Conservation (phyloP, 345 rosid species). For the Ailanthus altissimus region DNA sequence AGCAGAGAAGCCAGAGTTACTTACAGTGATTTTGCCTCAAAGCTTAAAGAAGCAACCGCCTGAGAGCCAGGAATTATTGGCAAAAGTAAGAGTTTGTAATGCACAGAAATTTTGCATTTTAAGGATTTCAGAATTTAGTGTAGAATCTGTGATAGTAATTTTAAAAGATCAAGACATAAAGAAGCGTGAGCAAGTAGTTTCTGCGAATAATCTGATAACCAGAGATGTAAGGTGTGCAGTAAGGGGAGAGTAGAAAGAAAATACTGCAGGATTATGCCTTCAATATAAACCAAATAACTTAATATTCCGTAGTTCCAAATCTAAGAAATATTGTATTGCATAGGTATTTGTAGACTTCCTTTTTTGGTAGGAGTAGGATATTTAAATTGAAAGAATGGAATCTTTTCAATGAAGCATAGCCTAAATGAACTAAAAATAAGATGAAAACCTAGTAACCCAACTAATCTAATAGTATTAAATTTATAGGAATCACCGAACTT, state of each 20-base stretch:
- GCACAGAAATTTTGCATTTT: background rate
- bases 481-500: background rate
- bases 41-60: slow-evolving; percentile 92
- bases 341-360: background rate
- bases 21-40: slow-evolving; percentile 90
- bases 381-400: background rate
- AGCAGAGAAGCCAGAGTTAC: slow-evolving; percentile 92
- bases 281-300: background rate
- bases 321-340: background rate
- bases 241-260: background rate
- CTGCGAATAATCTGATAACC: too few relatives aligned
- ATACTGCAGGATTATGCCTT: background rate
- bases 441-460: background rate
- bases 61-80: slow-evolving; percentile 90
- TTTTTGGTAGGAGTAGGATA: background rate
- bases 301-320: too few relatives aligned
- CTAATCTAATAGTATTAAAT: background rate
- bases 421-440: background rate
- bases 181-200: background rate
- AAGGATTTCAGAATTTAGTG: background rate
- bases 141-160: background rate
- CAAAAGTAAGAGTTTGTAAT: slow-evolving; percentile 56
- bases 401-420: background rate
- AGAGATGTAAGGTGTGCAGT: background rate
- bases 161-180: background rate